Percentiles rank a stretch among this genome's conserved stretches.
phyloP scores from a whole-genome alignment of 192 early-diverging fungal genomes.

The Backusella liffmaniae region DNA sequence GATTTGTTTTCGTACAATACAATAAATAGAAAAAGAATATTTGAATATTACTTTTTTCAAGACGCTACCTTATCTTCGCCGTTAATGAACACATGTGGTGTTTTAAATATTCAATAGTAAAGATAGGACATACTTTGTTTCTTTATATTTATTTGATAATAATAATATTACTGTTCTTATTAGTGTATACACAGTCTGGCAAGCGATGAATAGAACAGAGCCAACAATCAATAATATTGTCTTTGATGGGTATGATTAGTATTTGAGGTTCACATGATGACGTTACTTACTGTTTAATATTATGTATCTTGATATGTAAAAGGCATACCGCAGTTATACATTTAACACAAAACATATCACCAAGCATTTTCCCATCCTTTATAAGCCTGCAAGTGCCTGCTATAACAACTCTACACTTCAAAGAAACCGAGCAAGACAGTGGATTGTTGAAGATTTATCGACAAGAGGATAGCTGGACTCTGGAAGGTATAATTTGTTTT shows the following conservation, averaged over 20 bases:
- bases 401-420: slow-evolving; percentile 51
- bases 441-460: slow-evolving; percentile 49
- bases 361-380: slow-evolving; percentile 47
- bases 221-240: slow-evolving; percentile 34
- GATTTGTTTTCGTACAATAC: slow-evolving; percentile 51
- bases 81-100: slow-evolving; percentile 49
- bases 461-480: slow-evolving; percentile 60
- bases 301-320: slow-evolving; percentile 13
- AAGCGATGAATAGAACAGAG: slow-evolving; percentile 33
- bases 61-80: slow-evolving; percentile 52
- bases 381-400: slow-evolving; percentile 50
- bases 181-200: slow-evolving; percentile 40
- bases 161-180: neutral
- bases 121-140: neutral
- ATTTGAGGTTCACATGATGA: neutral
- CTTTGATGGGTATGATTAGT: slow-evolving; percentile 33
- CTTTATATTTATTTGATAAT: neutral
- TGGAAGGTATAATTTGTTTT: slow-evolving; percentile 40
- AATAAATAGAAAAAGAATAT: slow-evolving; percentile 47
- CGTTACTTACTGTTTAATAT: neutral
- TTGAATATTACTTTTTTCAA: slow-evolving; percentile 52
- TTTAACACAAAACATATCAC: slow-evolving; percentile 49
- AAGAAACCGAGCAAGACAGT: slow-evolving; percentile 42
- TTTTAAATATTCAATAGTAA: slow-evolving; percentile 54
- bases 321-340: slow-evolving; percentile 50